Evolutionary conservation across 148 eudicot genomes (phyloP), one percentile per base, ranked within the genome.

Genomic region (Camellia sinensis): DNA sequence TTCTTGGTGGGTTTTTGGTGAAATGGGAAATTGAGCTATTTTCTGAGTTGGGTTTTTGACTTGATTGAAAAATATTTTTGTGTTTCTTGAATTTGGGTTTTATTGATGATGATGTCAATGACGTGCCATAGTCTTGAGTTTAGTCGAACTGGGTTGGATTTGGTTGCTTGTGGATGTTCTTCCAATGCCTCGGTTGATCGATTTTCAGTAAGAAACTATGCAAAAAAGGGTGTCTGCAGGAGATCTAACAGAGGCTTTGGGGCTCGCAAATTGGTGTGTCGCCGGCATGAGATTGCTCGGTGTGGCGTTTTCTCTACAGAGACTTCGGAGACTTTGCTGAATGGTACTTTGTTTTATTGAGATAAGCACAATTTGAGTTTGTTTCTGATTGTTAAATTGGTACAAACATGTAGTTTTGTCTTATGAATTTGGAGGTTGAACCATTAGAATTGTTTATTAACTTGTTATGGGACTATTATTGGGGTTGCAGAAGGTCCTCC

Each of bases 71-170:
- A 71, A 61, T 66, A 80, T 48, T 78, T 88, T 81, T 62, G 54
- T 46, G 72, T 15, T 71, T 70, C 80, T 80, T 46, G 19, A 9
- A 61, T 63, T 40, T 62, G 22, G 81, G 83, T 72, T 82, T 61
- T 81, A 40, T 18, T 64, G 37, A 87, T 65, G 84, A 94, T 92
- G 98, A 87, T 89, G 89, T 85, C 93, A 60, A 84, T 92, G 86
- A 88, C 89, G 44, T 90, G 90, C 85, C 86, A 84, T 75, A 95
- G 85, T 84, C 82, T 92, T 29, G 93, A 91, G 75, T 86, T 91
- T 89, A 86, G 85, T 73, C 81, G 93, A 83, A 80, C 88, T 81
- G 90, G 90, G 80, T 83, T 87, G 71, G 92, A 94, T 82, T 83
- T 81, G 59, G 78, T 84, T 59, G 84, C 93, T 50, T 92, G 96